phyloP scores from a whole-genome alignment of 2,329 filamentous ascomycete species.

The Thelonectria olida region DNA sequence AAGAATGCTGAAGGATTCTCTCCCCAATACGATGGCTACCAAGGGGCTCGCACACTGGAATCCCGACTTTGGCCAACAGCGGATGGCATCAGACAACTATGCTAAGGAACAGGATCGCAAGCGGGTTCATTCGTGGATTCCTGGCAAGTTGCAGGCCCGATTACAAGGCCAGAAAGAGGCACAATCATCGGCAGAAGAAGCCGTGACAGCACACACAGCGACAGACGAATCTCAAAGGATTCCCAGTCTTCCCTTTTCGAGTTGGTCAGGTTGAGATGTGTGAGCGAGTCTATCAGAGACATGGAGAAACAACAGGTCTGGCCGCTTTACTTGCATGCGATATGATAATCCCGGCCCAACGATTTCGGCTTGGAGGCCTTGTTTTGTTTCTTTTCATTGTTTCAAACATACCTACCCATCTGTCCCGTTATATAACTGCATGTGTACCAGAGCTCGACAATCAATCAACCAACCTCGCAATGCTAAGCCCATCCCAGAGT shows the following conservation, averaged over 20 bases:
- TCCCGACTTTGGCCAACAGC: slow-evolving; percentile 36
- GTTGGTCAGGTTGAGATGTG: too few relatives aligned
- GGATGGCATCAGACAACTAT: neutral
- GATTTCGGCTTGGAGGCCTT: too few relatives aligned
- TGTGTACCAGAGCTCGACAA: too few relatives aligned
- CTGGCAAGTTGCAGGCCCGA: slow-evolving; percentile 21
- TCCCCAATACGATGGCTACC: slow-evolving; percentile 50
- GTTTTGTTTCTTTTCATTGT: neutral
- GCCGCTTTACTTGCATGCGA: too few relatives aligned
- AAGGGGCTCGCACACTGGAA: slow-evolving; percentile 57
- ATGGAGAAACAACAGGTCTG: too few relatives aligned
- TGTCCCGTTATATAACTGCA: neutral
- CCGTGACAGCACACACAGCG: neutral
- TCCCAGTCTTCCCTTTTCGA: too few relatives aligned
- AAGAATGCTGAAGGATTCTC: slow-evolving; percentile 47
- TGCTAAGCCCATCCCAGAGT: slow-evolving; percentile 54
- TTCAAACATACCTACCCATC: too few relatives aligned
- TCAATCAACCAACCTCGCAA: slow-evolving; percentile 52
- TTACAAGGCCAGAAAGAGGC: neutral
- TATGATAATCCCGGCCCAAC: too few relatives aligned
- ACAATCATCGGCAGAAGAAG: neutral
- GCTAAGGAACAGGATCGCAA: slow-evolving; percentile 23
- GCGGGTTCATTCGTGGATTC: slow-evolving; percentile 25
- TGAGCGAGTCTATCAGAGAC: too few relatives aligned
- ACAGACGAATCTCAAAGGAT: too few relatives aligned